Evolutionary conservation across 169 alveolate genomes (phyloP).

Genomic region (Babesia caballi): DNA sequence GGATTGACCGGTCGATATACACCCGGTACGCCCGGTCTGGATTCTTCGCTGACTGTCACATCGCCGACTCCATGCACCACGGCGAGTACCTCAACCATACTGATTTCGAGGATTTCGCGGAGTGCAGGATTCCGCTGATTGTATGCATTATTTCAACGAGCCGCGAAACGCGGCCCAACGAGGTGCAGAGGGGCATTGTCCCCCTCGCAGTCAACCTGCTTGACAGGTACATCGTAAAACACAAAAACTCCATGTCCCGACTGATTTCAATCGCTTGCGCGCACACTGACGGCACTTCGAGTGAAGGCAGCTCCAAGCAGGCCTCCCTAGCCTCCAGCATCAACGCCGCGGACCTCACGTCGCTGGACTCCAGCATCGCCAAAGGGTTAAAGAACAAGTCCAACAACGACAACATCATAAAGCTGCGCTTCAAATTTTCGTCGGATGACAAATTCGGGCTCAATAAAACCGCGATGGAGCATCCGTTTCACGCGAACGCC

Average conservation of each 20-base stretch:
- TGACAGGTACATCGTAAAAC: conserved; percentile 48
- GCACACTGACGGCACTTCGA: background rate
- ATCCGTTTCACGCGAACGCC: background rate
- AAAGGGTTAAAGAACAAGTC: background rate
- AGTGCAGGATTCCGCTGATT: conserved; percentile 54
- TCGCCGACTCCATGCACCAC: conserved; percentile 51
- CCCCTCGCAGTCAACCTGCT: conserved; percentile 57
- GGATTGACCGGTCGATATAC: conserved; percentile 59
- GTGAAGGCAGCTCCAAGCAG: background rate
- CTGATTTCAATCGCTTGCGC: conserved; percentile 9
- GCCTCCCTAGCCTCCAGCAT: conserved; percentile 23
- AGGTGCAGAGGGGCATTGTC: conserved; percentile 45
- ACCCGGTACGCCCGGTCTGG: conserved; percentile 63
- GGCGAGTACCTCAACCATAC: conserved; percentile 37
- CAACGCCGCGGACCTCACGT: background rate
- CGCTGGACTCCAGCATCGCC: conserved; percentile 5
- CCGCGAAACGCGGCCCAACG: conserved; percentile 33
- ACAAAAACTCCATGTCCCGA: conserved; percentile 16
- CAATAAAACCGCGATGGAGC: background rate
- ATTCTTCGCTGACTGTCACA: conserved; percentile 61
- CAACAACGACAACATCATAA: conserved; percentile 3
- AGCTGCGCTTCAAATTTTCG: conserved; percentile 9
- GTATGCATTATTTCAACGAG: conserved; percentile 55
- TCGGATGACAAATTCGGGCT: background rate
- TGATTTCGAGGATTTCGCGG: conserved; percentile 48